A percentile compares a stretch with the other conserved stretches of the same genome.
Conservation (phyloP, 345 rosid genomes). For the Eucalyptus regnans region DNA sequence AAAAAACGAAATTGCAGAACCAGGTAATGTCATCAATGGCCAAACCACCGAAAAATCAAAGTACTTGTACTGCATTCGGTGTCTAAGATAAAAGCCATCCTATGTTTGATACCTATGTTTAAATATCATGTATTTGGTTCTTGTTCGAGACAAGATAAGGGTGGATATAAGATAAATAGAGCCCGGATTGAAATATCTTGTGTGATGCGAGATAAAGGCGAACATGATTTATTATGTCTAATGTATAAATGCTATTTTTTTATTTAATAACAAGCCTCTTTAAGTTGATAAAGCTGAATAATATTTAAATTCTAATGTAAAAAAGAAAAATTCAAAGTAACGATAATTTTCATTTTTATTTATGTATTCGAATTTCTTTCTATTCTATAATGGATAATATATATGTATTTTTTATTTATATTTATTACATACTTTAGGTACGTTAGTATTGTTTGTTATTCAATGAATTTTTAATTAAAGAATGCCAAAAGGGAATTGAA, state of each 20-base stretch:
- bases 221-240: too few species aligned
- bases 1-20: background rate
- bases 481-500: background rate
- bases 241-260: background rate
- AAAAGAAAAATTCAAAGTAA: too few species aligned
- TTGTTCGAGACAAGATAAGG: background rate
- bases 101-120: too few species aligned
- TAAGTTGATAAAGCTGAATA: background rate
- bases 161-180: too few species aligned
- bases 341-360: background rate
- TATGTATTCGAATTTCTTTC: background rate
- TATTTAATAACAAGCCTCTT: fast-evolving
- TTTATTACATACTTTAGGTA: background rate
- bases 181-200: background rate
- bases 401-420: too few species aligned
- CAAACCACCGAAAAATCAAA: background rate
- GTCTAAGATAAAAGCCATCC: background rate
- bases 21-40: background rate
- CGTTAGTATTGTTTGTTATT: background rate
- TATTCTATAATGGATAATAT: background rate
- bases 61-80: background rate
- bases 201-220: background rate
- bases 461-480: too few species aligned
- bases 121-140: background rate
- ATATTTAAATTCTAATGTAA: too few species aligned